Conservation (phyloP, 2,329 filamentous ascomycete species). For the Fusarium napiforme region DNA sequence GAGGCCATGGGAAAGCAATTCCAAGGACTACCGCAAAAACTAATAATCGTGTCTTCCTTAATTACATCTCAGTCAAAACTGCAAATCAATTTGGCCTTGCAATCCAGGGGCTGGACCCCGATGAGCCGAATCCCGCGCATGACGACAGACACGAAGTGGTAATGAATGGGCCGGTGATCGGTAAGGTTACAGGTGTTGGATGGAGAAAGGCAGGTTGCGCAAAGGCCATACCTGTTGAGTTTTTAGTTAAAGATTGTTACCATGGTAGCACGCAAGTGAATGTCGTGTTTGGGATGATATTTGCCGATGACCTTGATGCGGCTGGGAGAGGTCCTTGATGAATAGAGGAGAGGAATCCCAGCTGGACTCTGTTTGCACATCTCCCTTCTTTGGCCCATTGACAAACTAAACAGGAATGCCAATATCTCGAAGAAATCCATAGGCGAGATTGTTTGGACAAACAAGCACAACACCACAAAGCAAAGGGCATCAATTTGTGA, state of each 20-base stretch:
- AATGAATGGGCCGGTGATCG: background rate
- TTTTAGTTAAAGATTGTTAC: background rate
- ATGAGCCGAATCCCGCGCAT: background rate
- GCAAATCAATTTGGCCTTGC: background rate
- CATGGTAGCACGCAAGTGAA: fast-evolving
- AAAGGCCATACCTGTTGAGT: background rate
- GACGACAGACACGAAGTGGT: fast-evolving
- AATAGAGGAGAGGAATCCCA: fast-evolving
- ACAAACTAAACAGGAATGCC: fast-evolving
- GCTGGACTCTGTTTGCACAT: fast-evolving
- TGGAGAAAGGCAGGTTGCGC: background rate
- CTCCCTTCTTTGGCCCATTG: fast-evolving
- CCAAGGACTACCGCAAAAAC: fast-evolving
- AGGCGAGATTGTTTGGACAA: fast-evolving
- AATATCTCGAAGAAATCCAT: fast-evolving
- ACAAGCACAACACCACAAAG: fast-evolving
- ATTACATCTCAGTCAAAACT: background rate
- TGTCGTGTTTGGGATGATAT: background rate
- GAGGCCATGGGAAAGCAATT: fast-evolving
- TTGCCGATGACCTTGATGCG: fast-evolving
- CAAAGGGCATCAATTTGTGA: background rate
- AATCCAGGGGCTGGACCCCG: fast-evolving
- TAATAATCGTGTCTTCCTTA: fast-evolving
- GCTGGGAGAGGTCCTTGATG: background rate
- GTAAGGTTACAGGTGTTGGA: background rate